phyloP scores from a whole-genome alignment of 106 monocot species.

The Amphibolis antarctica region DNA sequence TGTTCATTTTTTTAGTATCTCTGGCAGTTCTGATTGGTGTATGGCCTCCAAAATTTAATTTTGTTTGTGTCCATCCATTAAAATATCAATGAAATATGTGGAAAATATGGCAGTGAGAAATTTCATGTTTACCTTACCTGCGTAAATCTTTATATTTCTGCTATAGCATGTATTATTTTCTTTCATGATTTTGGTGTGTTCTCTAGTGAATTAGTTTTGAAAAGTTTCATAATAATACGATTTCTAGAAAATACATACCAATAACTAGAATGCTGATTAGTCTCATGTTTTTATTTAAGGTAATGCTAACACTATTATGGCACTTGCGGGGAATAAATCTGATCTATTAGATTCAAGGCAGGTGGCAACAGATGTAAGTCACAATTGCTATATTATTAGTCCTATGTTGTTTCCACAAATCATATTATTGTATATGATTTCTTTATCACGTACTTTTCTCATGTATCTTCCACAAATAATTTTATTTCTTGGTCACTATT shows the following conservation, averaged over 20 bases:
- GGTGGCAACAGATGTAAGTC: conserved; percentile 56
- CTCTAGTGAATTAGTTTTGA: too few species aligned
- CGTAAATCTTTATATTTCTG: not conserved
- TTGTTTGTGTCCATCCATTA: not conserved
- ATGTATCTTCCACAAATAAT: not conserved
- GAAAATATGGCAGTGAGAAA: not conserved
- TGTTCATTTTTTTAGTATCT: not conserved
- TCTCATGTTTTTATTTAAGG: conserved; percentile 19
- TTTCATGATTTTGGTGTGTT: not conserved
- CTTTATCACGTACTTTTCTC: too few species aligned
- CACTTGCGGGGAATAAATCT: conserved; percentile 88
- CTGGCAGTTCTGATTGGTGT: not conserved
- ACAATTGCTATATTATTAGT: too few species aligned
- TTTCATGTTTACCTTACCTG: not conserved
- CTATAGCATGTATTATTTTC: not conserved
- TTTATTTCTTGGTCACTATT: not conserved
- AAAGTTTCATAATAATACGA: too few species aligned
- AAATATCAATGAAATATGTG: not conserved
- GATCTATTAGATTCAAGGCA: conserved; percentile 68
- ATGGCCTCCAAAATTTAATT: not conserved
- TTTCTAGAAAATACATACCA: not conserved
- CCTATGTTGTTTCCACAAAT: too few species aligned
- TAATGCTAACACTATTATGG: conserved; percentile 61
- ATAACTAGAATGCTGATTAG: not conserved
- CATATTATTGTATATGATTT: too few species aligned